Evolutionary conservation across 2,329 filamentous ascomycete species (phyloP).

Genomic region (Hypoxylon sp.): DNA sequence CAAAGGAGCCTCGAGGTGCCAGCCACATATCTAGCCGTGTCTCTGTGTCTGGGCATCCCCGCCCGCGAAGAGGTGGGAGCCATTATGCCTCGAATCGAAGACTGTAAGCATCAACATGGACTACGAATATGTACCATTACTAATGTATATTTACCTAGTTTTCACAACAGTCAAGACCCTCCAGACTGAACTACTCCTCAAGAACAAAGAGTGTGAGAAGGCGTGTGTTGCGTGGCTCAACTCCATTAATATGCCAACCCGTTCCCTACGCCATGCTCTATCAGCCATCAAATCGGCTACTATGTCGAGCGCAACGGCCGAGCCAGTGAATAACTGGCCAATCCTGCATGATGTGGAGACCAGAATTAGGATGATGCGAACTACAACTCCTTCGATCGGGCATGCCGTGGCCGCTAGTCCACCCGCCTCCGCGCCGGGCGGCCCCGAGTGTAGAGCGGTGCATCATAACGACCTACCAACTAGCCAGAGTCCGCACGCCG

Average conservation of each 20-base stretch:
- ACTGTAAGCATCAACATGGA: constrained; percentile 33
- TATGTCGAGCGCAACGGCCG: not conserved
- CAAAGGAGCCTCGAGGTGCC: constrained; percentile 32
- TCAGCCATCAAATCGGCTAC: not conserved
- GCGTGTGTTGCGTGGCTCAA: constrained; percentile 40
- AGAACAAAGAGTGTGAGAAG: constrained; percentile 31
- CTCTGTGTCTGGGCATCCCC: constrained; percentile 30
- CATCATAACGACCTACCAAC: not conserved
- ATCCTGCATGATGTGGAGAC: not conserved
- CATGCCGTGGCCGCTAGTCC: not conserved
- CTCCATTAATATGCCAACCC: constrained; percentile 38
- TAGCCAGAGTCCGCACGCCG: not conserved
- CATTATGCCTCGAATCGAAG: constrained; percentile 18
- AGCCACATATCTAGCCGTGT: constrained; percentile 38
- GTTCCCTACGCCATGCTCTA: not conserved
- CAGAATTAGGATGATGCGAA: not conserved
- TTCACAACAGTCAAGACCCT: constrained; percentile 34
- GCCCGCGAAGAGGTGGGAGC: not conserved
- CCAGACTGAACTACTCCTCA: constrained; percentile 39
- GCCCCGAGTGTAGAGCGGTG: not conserved
- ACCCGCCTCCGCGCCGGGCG: too few species aligned
- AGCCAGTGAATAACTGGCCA: not conserved
- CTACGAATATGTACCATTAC: constrained; percentile 9
- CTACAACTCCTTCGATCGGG: not conserved
- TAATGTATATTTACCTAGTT: constrained; percentile 38